A percentile compares a stretch with the other conserved stretches of the same genome.
phyloP scores from a whole-genome alignment of 2,329 filamentous ascomycete species.

The Talaromyces sp. region DNA sequence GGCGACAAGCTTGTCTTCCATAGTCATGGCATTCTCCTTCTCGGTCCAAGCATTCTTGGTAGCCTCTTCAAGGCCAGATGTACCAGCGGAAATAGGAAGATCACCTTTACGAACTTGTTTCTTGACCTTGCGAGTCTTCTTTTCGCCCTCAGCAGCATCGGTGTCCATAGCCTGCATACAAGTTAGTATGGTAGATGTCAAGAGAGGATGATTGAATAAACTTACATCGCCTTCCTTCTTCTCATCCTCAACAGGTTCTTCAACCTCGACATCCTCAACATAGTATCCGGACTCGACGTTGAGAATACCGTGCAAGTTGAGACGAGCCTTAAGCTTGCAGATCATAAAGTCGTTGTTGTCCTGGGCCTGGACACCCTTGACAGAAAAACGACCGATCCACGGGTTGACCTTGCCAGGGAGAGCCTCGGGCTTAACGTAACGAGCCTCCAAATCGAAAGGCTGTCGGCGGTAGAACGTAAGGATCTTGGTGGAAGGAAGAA shows the following conservation, averaged over 20 bases:
- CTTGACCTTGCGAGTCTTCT: conserved; percentile 93
- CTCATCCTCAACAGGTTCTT: conserved; percentile 74
- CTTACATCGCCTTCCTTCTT: conserved; percentile 57
- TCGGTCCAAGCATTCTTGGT: conserved; percentile 66
- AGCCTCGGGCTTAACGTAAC: conserved; percentile 78
- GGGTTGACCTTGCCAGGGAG: conserved; percentile 87
- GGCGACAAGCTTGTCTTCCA: conserved; percentile 96
- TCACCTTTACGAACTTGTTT: conserved; percentile 99
- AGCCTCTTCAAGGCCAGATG: conserved; percentile 67
- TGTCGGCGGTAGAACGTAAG: conserved; percentile 99
- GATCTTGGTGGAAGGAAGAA: conserved; percentile 97
- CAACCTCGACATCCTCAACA: conserved; percentile 94
- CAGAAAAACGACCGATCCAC: conserved; percentile 95
- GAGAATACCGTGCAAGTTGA: conserved; percentile 93
- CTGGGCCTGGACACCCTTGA: conserved; percentile 94
- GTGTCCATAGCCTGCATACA: conserved; percentile 73
- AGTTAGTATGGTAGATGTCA: conserved; percentile 18
- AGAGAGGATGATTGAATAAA: conserved; percentile 15
- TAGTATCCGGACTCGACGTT: conserved; percentile 98
- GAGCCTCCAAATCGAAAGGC: conserved; percentile 90
- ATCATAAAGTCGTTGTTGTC: conserved; percentile 98
- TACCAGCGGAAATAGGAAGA: conserved; percentile 77
- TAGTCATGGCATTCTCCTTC: conserved; percentile 84
- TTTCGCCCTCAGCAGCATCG: conserved; percentile 63
- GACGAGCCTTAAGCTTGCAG: conserved; percentile 96